A percentile compares a stretch with the other conserved stretches of the same genome.
These are phyloP conservation scores for Cladophialophora yegresii DNA, from an alignment of 2,329 filamentous ascomycete species.

Conservation along the genomic window DNA sequence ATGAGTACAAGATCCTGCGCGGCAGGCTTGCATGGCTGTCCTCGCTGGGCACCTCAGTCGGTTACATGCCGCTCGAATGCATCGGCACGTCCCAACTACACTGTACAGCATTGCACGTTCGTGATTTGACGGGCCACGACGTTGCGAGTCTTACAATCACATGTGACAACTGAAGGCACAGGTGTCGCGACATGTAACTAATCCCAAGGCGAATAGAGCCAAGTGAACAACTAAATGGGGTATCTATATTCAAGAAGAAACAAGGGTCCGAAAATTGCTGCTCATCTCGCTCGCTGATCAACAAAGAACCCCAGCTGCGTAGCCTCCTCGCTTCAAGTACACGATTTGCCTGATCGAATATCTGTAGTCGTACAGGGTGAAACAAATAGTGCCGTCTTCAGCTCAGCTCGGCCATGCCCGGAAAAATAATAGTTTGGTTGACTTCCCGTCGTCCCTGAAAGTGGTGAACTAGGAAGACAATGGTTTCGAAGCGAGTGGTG, in stretches of 20 bases:
- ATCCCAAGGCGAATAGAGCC: neutral
- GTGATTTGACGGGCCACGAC: no score
- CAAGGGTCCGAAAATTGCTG: neutral
- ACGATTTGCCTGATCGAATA: constrained; percentile 3
- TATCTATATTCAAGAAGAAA: constrained; percentile 12
- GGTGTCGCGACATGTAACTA: neutral
- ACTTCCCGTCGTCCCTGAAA: constrained; percentile 7
- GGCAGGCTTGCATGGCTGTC: no score
- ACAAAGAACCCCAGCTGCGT: neutral
- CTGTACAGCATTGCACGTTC: no score
- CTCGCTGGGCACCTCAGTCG: no score
- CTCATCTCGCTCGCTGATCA: neutral
- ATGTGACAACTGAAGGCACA: neutral
- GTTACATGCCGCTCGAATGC: no score
- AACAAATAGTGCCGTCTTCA: constrained; percentile 7
- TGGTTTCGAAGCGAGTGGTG: constrained; percentile 11
- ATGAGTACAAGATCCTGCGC: no score
- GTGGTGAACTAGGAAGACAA: constrained; percentile 7
- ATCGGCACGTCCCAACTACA: no score
- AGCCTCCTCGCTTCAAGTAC: constrained; percentile 14
- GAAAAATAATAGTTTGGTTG: neutral
- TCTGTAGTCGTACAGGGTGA: constrained; percentile 5
- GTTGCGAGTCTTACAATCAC: no score
- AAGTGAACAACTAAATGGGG: constrained; percentile 14
- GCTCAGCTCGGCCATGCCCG: constrained; percentile 11